Conservation (phyloP, 768 basidiomycete species). For the Agrocybe praecox region DNA sequence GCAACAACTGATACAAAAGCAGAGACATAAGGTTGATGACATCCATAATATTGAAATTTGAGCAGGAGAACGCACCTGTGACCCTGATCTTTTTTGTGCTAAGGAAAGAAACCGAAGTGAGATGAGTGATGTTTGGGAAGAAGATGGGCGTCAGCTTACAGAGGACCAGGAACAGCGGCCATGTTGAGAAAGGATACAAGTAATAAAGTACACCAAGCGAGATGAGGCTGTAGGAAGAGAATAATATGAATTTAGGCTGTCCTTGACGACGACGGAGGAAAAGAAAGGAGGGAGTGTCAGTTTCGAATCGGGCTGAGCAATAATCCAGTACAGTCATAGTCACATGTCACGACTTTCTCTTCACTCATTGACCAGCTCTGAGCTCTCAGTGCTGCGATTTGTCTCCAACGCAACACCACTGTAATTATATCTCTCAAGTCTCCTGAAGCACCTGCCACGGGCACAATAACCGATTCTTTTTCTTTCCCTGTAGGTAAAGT, state of each 20-base stretch:
- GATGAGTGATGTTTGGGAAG: conserved; percentile 3
- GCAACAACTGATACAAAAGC: conserved; percentile 73
- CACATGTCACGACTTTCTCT: conserved; percentile 13
- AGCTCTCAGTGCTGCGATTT: too few relatives aligned
- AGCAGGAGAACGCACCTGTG: conserved; percentile 57
- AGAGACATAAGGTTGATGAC: not conserved
- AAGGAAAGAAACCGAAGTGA: conserved; percentile 4
- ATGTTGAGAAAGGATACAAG: conserved; percentile 24
- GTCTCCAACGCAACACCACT: too few relatives aligned
- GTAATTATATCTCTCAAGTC: too few relatives aligned
- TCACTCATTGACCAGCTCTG: not conserved
- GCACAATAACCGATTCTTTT: too few relatives aligned
- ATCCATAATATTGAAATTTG: not conserved
- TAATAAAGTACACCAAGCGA: not conserved
- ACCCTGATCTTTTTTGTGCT: conserved; percentile 78
- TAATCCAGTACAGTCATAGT: conserved; percentile 11
- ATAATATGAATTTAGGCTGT: not conserved
- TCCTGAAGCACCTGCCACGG: too few relatives aligned
- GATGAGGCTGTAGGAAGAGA: not conserved
- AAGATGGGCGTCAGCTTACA: conserved; percentile 32
- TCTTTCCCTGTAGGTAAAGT: too few relatives aligned
- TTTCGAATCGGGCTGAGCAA: conserved; percentile 14
- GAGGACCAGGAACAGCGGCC: conserved; percentile 47
- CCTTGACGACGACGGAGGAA: conserved; percentile 11
- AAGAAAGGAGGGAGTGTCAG: conserved; percentile 4